A percentile compares a stretch with the other conserved stretches of the same genome.
These are phyloP conservation scores for Xylariaceae sp. DNA, from an alignment of 2,329 filamentous ascomycete species.

Conservation along the genomic window DNA sequence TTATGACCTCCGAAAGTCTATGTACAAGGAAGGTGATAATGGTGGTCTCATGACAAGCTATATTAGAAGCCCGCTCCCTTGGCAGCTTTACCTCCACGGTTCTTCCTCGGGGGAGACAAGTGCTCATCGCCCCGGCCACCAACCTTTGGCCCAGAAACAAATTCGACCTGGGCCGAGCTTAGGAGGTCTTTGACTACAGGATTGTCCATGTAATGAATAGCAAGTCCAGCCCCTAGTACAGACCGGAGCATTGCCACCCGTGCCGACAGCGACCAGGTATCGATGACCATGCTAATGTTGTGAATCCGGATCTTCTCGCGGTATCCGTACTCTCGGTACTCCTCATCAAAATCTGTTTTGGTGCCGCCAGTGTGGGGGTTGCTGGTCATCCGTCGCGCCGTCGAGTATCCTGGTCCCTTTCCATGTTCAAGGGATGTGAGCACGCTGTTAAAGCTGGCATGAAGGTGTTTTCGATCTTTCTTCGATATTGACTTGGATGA, in stretches of 20 bases:
- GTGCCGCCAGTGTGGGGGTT: slow-evolving; percentile 51
- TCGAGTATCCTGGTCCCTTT: slow-evolving; percentile 61
- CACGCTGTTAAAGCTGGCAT: slow-evolving; percentile 56
- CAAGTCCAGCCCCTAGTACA: slow-evolving; percentile 54
- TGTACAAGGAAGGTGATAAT: background rate
- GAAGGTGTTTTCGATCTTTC: slow-evolving; percentile 54
- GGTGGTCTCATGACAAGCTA: background rate
- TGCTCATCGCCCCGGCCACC: slow-evolving; percentile 19
- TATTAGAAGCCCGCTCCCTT: slow-evolving; percentile 21
- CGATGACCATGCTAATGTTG: slow-evolving; percentile 52
- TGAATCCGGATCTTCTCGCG: slow-evolving; percentile 57
- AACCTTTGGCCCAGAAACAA: slow-evolving; percentile 31
- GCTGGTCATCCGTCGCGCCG: slow-evolving; percentile 48
- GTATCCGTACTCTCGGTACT: slow-evolving; percentile 58
- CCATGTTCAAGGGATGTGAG: slow-evolving; percentile 60
- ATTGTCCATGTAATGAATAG: slow-evolving; percentile 48
- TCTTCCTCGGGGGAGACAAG: slow-evolving; percentile 24
- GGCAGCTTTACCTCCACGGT: slow-evolving; percentile 24
- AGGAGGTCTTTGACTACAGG: slow-evolving; percentile 46
- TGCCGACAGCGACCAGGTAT: slow-evolving; percentile 58
- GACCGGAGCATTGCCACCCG: slow-evolving; percentile 55
- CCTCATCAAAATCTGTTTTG: slow-evolving; percentile 48
- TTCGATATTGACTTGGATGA: slow-evolving; percentile 58
- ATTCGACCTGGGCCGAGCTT: slow-evolving; percentile 41
- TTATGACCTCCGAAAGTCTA: background rate